Conservation (phyloP, 306 rosid genomes). For the Arachis stenosperma region DNA sequence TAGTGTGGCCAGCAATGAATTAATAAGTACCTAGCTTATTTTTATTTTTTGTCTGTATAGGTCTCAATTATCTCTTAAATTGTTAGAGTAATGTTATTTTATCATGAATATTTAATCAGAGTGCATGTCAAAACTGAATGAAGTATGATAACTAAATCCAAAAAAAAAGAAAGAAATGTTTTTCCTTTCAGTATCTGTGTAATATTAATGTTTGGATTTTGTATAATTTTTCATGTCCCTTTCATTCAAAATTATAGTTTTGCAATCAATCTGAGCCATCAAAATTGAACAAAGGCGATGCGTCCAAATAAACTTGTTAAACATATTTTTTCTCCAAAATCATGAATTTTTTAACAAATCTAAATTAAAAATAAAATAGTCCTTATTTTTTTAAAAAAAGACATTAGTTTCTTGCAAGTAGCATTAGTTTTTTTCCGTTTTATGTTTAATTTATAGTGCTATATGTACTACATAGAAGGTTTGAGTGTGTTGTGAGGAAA, state of each 20-base stretch:
- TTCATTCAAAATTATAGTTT: neutral
- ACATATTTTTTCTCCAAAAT: no score
- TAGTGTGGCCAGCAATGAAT: neutral
- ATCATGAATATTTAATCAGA: no score
- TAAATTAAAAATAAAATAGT: no score
- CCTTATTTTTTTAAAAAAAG: no score
- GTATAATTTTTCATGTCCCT: slow-evolving; percentile 10
- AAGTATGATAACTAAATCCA: no score
- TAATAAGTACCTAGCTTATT: neutral
- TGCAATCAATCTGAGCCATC: slow-evolving; percentile 12
- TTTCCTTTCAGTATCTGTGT: no score
- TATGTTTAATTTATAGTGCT: neutral
- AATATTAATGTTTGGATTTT: neutral
- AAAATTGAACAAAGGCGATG: neutral
- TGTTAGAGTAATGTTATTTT: neutral
- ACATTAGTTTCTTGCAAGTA: neutral
- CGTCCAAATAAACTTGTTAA: no score
- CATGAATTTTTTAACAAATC: no score
- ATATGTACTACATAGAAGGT: neutral
- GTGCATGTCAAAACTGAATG: no score
- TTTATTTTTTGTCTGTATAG: neutral
- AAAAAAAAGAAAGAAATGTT: no score
- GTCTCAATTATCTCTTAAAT: slow-evolving; percentile 25
- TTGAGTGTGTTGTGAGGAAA: neutral
- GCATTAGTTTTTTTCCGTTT: neutral